phyloP scores from a whole-genome alignment of 139 green algal species.

The Edaphochlamys debaryana region DNA sequence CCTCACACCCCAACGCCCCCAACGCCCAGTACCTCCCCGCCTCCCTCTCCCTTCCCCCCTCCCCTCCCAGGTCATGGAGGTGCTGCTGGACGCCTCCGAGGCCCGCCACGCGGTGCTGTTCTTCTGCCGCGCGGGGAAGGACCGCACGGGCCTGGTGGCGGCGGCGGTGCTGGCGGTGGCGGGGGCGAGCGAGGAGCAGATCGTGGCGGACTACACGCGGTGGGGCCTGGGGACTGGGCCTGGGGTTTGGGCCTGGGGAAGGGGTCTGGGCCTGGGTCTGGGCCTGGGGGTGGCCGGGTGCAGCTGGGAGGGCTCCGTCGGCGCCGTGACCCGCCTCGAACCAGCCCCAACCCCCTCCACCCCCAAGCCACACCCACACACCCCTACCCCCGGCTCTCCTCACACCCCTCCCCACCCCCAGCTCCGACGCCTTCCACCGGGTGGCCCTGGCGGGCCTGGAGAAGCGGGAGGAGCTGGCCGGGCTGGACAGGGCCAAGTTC shows the following conservation, averaged over 20 bases:
- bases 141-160: conserved; percentile 78
- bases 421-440: conserved; percentile 36
- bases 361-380: neutral
- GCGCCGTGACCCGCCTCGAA: too few relatives aligned
- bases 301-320: neutral
- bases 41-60: too few relatives aligned
- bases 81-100: conserved; percentile 30
- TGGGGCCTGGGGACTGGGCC: neutral
- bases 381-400: neutral
- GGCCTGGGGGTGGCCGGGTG: too few relatives aligned
- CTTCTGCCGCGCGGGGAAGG: conserved; percentile 81
- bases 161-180: conserved; percentile 68
- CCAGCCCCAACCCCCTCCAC: too few relatives aligned
- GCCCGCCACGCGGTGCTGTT: conserved; percentile 61
- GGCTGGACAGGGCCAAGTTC: conserved; percentile 47
- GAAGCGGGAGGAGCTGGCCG: conserved; percentile 42
- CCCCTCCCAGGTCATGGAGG: conserved; percentile 19
- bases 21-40: too few relatives aligned
- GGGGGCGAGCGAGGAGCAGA: conserved; percentile 51
- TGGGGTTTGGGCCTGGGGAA: neutral
- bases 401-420: neutral
- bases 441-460: conserved; percentile 61
- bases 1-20: too few relatives aligned
- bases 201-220: conserved; percentile 49
- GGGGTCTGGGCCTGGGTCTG: neutral